Base-by-base conservation (phyloP, 257 asterid species). In the Buddleja alternifolia region DNA sequence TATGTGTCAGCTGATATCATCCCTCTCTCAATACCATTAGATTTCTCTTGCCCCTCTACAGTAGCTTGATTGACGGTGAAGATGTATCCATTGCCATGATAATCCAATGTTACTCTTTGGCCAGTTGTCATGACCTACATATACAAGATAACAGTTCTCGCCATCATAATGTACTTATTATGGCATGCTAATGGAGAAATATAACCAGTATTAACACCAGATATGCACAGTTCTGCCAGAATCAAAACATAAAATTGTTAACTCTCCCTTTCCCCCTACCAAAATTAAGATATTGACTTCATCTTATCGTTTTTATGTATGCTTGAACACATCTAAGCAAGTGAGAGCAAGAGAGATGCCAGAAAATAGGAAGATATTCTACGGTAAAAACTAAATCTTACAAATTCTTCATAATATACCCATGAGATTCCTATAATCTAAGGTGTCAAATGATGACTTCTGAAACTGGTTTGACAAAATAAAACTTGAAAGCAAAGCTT, bases 31-130 rank as follows among this genome's bases (percentile, higher is more conserved):
- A 76, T 70, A 70, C 78, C 80, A 20, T 57, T 76, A 63, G 96
- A 78, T 71, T 72, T 87, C 62, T 86, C 95, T 67, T 79, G 84
- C 21, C 91, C 96, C 77, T 87, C 96, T 21, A 89, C 71, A 52
- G 89, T 41, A 83, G 96, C 97, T 77, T 91, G 90, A 73, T 80
- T 90, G 77, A 94, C 97, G 6, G 99, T 94, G 78, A 84, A 89
- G 73, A 86, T 59, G 80, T 83, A 94, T 64, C 83, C 82, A 75
- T 79, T 91, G 64, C 99, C 99, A 72, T 82, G 96, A 78, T 87
- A 91, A 74, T 93, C 98, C 76, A 93, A 81, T 76, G 93, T 82
- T 37, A 87, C 94, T 83, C 83, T 80, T 80, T 93, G 98, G 44
- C 98, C 97, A 63, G 80, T 75, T 29, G 97, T 82, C 98, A 93